These are phyloP conservation scores for Trichoderma cornu-damae DNA, from an alignment of 2,329 filamentous ascomycete species.

Conservation along the genomic window DNA sequence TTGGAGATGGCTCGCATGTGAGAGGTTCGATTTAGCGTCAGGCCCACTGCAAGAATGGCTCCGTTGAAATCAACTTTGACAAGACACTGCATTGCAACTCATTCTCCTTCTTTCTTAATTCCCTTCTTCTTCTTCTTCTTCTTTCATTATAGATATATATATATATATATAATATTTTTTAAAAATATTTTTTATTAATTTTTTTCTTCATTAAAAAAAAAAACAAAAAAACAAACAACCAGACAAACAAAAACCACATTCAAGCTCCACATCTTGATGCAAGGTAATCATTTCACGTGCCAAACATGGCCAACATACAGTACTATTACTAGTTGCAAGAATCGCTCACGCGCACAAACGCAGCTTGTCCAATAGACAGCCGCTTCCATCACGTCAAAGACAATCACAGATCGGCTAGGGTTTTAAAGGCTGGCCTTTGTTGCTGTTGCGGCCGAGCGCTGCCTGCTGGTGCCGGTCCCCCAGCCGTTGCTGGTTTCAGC, in stretches of 20 bases:
- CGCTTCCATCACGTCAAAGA: not conserved
- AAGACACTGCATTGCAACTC: not conserved
- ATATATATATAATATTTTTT: too few relatives aligned
- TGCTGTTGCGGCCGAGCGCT: slow-evolving; percentile 27
- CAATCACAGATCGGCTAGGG: slow-evolving; percentile 47
- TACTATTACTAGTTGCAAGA: too few relatives aligned
- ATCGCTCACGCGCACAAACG: slow-evolving; percentile 5
- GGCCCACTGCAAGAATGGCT: not conserved
- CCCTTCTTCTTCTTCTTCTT: not conserved
- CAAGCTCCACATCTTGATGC: not conserved
- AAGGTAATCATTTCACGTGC: not conserved
- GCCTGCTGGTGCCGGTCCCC: slow-evolving; percentile 16
- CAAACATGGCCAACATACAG: not conserved
- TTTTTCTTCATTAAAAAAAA: not conserved
- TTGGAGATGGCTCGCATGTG: slow-evolving; percentile 18
- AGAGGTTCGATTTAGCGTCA: slow-evolving; percentile 18
- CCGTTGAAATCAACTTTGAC: not conserved
- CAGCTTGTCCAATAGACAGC: not conserved
- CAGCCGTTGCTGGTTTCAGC: slow-evolving; percentile 1
- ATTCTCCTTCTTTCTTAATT: not conserved
- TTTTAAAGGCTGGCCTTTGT: slow-evolving; percentile 43
- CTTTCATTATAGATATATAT: too few relatives aligned
- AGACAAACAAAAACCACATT: too few relatives aligned
- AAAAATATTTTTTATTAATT: too few relatives aligned
- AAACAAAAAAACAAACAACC: too few relatives aligned